Percentiles rank a stretch among this genome's conserved stretches.
Evolutionary conservation across 768 basidiomycete species (phyloP).

Genomic region (Amanita subjunquillea): DNA sequence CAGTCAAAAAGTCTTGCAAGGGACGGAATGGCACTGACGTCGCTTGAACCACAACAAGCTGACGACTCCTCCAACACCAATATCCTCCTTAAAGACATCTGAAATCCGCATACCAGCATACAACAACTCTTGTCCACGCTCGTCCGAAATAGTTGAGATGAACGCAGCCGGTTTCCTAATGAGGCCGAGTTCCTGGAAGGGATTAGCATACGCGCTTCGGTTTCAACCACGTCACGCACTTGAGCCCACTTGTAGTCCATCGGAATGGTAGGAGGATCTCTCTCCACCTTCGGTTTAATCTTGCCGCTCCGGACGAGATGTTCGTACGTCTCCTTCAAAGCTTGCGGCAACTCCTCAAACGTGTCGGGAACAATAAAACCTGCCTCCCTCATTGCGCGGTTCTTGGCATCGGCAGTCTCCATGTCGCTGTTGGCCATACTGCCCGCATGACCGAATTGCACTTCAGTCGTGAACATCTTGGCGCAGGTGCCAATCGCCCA

Average conservation of each 20-base stretch:
- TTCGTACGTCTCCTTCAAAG: slow-evolving; percentile 80
- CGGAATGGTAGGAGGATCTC: slow-evolving; percentile 92
- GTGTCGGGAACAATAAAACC: slow-evolving; percentile 97
- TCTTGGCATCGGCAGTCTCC: slow-evolving; percentile 99
- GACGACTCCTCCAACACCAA: slow-evolving; percentile 95
- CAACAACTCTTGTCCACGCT: slow-evolving; percentile 95
- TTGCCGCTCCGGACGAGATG: slow-evolving; percentile 59
- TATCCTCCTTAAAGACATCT: slow-evolving; percentile 96
- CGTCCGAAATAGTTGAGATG: slow-evolving; percentile 98
- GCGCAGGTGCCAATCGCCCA: slow-evolving; percentile 99
- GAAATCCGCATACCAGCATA: slow-evolving; percentile 99
- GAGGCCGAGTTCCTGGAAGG: slow-evolving; percentile 71
- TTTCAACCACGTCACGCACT: slow-evolving; percentile 12
- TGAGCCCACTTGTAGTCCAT: slow-evolving; percentile 99
- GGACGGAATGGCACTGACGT: slow-evolving; percentile 27
- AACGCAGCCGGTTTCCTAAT: slow-evolving; percentile 98
- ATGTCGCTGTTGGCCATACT: slow-evolving; percentile 95
- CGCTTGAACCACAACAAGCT: slow-evolving; percentile 97
- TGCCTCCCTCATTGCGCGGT: slow-evolving; percentile 85
- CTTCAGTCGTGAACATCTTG: slow-evolving; percentile 99
- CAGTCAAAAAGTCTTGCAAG: not conserved
- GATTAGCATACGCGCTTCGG: not conserved
- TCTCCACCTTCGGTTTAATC: slow-evolving; percentile 65
- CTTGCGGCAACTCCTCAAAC: slow-evolving; percentile 89
- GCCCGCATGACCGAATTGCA: slow-evolving; percentile 98